phyloP scores from a whole-genome alignment of 2,329 filamentous ascomycete species.

The Cryphonectria nitschkei region DNA sequence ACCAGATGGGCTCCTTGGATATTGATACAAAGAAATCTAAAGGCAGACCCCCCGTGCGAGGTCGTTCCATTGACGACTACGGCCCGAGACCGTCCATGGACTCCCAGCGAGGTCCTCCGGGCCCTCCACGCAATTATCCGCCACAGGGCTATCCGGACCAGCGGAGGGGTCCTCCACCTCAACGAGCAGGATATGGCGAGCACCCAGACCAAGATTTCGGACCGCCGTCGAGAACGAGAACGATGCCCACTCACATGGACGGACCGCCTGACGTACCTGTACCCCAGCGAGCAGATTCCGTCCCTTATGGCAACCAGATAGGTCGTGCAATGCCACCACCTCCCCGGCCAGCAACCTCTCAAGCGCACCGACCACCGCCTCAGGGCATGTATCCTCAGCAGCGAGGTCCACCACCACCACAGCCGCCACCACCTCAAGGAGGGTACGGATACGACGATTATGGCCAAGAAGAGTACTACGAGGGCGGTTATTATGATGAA shows the following conservation, averaged over 20 bases:
- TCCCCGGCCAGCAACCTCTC: conserved; percentile 59
- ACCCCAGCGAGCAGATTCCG: conserved; percentile 47
- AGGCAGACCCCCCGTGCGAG: conserved; percentile 25
- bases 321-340: conserved; percentile 50
- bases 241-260: conserved; percentile 58
- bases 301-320: conserved; percentile 50
- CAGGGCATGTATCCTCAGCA: conserved; percentile 55
- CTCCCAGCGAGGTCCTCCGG: conserved; percentile 40
- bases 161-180: conserved; percentile 39
- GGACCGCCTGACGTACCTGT: conserved; percentile 41
- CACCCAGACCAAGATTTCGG: conserved; percentile 50
- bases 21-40: conserved; percentile 33
- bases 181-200: conserved; percentile 40
- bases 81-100: conserved; percentile 40
- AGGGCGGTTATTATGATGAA: conserved; percentile 50
- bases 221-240: conserved; percentile 62
- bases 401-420: conserved; percentile 44
- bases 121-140: conserved; percentile 43
- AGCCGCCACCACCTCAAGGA: conserved; percentile 37
- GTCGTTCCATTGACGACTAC: conserved; percentile 36
- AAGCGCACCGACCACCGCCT: conserved; percentile 55
- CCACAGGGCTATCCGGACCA: conserved; percentile 44
- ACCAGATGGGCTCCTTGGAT: conserved; percentile 47
- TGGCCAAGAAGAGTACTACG: conserved; percentile 41
- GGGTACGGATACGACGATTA: conserved; percentile 36